Base-by-base conservation (phyloP, 169 alveolate genomes). In the Plasmodium berghei region DNA sequence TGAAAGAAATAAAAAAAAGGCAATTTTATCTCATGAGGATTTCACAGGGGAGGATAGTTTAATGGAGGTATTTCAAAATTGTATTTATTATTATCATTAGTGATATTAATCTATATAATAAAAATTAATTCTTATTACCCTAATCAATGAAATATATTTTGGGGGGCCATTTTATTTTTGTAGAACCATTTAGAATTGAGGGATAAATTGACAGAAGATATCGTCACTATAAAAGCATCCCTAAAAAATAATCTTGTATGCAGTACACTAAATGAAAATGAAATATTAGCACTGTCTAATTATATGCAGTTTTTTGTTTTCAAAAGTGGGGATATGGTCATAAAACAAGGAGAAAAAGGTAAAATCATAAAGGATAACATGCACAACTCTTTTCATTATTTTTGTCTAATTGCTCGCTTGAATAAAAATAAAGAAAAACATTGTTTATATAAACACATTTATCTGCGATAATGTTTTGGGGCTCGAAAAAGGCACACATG, bases 231-330 rank as follows among this genome's bases (percentile, higher is more conserved):
- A 85, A 94, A 93, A 52, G 42, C 67, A n/a, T 95, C 97, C 16
- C 87, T 96, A 26, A 94, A 91, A 45, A 94, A 93, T 28, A 96
- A 96, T 73, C 74, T 96, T 1, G 97, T 96, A 5, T 96, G 97
- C 49, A 89, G 95, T 10, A 88, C 97, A 8, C 74, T 96, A 69
- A 96, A 96, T 72, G 98, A 95, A 20, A 91, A 93, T 49, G 98
- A 96, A 77, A 90, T 96, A 48, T 90, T 93, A 22, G 96, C 98
- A n/a, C 92, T 96, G 77, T 95, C 95, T 45, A 93, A 94, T 26
- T 94, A 97, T 45, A 96, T 96, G 97, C 96, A 96, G 40, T 96
- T 91, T 72, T 96, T 92, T 77, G 96, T 92, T 49, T 95, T 94
- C 74, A 92, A 94, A 52, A 58, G 62, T 52, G 98, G 97, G n/a